These are phyloP conservation scores for Neolentinus lepideus DNA, from an alignment of 1,284 basidiomycete species.

Conservation along the genomic window DNA sequence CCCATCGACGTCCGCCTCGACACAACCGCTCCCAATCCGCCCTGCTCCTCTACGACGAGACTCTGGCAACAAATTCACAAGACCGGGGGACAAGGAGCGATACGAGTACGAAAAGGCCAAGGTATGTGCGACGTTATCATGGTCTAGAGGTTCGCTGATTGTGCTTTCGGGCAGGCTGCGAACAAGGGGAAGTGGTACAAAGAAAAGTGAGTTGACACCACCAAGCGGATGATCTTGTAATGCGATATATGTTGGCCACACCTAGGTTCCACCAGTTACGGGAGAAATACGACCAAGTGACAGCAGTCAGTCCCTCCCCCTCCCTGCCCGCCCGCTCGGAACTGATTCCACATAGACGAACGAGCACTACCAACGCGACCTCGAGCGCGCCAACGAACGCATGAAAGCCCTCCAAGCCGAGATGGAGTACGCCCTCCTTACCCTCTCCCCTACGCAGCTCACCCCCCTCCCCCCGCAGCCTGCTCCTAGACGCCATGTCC, in stretches of 20 bases:
- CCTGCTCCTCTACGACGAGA: not conserved
- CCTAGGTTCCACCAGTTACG: conserved; percentile 13
- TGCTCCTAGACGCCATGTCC: conserved; percentile 5
- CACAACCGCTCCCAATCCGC: not conserved
- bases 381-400: conserved; percentile 7
- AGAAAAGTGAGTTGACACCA: conserved; percentile 12
- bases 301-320: not conserved
- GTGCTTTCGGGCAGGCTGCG: not conserved
- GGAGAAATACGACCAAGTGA: conserved; percentile 5
- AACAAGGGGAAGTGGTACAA: conserved; percentile 10
- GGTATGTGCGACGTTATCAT: not conserved
- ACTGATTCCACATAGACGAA: conserved; percentile 4
- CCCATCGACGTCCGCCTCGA: not conserved
- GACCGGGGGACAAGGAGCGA: not conserved
- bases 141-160: no score
- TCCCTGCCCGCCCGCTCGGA: not conserved
- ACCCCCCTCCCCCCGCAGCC: conserved; percentile 1
- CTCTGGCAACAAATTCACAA: not conserved
- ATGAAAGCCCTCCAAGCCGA: conserved; percentile 13
- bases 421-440: conserved; percentile 7
- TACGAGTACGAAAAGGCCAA: not conserved
- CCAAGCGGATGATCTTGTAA: no score
- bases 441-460: conserved; percentile 3
- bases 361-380: conserved; percentile 8
- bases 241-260: no score